Evolutionary conservation across 768 basidiomycete species (phyloP).

Genomic region (Lactarius tabidus): DNA sequence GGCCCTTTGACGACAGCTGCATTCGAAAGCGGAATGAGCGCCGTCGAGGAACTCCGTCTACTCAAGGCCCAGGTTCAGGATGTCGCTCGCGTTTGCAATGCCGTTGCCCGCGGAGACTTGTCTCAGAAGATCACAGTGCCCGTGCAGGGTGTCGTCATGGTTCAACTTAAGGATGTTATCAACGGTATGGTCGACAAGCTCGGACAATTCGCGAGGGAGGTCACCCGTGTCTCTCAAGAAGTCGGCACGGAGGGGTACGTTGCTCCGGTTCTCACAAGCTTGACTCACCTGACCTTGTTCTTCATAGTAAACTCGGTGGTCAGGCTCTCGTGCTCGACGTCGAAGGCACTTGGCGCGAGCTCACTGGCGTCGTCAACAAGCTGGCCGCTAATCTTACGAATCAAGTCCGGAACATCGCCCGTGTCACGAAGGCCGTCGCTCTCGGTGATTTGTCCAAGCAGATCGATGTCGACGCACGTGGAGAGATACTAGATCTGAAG

Average conservation of each 20-base stretch:
- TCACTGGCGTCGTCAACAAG: slow-evolving; percentile 77
- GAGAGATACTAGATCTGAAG: slow-evolving; percentile 81
- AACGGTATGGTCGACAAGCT: slow-evolving; percentile 55
- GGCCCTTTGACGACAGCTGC: slow-evolving; percentile 49
- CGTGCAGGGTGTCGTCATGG: slow-evolving; percentile 49
- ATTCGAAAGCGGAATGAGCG: slow-evolving; percentile 53
- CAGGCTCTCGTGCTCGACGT: slow-evolving; percentile 84
- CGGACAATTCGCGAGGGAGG: slow-evolving; percentile 82
- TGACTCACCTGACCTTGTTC: neutral
- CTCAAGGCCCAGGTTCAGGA: slow-evolving; percentile 77
- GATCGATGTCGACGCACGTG: slow-evolving; percentile 83
- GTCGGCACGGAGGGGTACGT: slow-evolving; percentile 61
- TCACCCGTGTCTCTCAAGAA: slow-evolving; percentile 75
- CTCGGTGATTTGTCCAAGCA: slow-evolving; percentile 83
- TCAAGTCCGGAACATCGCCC: slow-evolving; percentile 50
- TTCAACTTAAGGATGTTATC: slow-evolving; percentile 47
- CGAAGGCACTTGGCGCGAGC: slow-evolving; percentile 79
- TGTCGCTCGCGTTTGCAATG: slow-evolving; percentile 49
- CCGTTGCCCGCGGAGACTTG: slow-evolving; percentile 46
- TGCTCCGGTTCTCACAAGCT: slow-evolving; percentile 26
- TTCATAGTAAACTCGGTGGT: slow-evolving; percentile 63
- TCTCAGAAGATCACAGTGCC: slow-evolving; percentile 49
- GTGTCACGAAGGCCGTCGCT: slow-evolving; percentile 68
- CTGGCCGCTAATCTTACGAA: slow-evolving; percentile 66
- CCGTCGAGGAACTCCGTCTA: slow-evolving; percentile 65